These are phyloP conservation scores for Stramenopiles sp. DNA, from an alignment of 352 stramenopile genomes.

Conservation along the genomic window DNA sequence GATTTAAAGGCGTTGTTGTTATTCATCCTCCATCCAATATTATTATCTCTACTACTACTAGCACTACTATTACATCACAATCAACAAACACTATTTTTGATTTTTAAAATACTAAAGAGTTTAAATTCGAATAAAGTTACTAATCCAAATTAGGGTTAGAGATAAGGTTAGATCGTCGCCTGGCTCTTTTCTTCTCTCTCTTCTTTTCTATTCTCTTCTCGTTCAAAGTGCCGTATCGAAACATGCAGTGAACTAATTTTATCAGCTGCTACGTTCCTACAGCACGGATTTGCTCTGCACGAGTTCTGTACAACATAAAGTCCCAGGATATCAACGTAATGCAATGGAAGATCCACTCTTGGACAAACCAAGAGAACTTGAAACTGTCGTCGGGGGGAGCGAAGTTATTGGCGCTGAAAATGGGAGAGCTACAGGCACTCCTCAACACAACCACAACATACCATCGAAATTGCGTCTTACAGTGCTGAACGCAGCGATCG, in stretches of 20 bases:
- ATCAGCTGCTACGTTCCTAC: conserved; percentile 1
- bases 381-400: not conserved
- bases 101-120: no score
- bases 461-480: not conserved
- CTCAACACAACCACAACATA: conserved; percentile 6
- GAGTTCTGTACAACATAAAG: not conserved
- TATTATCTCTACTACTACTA: no score
- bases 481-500: not conserved
- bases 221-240: not conserved
- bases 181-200: no score
- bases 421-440: not conserved
- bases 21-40: no score
- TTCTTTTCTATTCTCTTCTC: no score
- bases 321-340: not conserved
- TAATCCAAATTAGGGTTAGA: no score
- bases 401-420: not conserved
- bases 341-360: conserved; percentile 12
- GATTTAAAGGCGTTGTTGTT: no score
- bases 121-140: no score
- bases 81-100: no score
- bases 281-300: not conserved
- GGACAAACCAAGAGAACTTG: not conserved
- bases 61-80: no score
- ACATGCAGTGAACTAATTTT: not conserved
- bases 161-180: no score